Percentiles rank a stretch among this genome's conserved stretches.
These are phyloP conservation scores for Medicago arabica DNA, from an alignment of 306 rosid genomes.

Conservation along the genomic window DNA sequence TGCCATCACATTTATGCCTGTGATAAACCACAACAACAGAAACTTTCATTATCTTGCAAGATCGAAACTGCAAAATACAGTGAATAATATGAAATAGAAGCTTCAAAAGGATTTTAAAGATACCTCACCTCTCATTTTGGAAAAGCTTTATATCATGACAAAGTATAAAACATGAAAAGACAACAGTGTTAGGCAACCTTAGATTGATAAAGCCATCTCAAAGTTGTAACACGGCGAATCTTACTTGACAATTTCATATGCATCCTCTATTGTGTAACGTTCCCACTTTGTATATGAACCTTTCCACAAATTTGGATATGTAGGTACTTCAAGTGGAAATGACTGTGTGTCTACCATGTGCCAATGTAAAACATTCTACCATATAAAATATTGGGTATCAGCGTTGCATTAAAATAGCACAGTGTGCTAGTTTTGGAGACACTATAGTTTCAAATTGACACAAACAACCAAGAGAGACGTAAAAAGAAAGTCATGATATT, in stretches of 20 bases:
- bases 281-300: constrained; percentile 87
- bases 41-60: constrained; percentile 13
- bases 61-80: constrained; percentile 23
- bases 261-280: constrained; percentile 93
- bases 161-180: constrained; percentile 49
- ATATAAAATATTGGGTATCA: constrained; percentile 51
- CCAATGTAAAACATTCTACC: constrained; percentile 99
- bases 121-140: constrained; percentile 84
- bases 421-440: constrained; percentile 20
- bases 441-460: constrained; percentile 35
- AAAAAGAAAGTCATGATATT: constrained; percentile 36
- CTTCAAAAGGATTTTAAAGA: constrained; percentile 43
- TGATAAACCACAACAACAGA: constrained; percentile 41
- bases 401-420: constrained; percentile 44
- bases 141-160: constrained; percentile 66
- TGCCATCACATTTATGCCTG: constrained; percentile 95
- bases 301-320: constrained; percentile 88
- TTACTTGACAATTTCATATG: constrained; percentile 91
- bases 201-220: constrained; percentile 46
- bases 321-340: constrained; percentile 93
- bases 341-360: constrained; percentile 84
- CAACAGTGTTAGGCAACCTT: constrained; percentile 46
- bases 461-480: constrained; percentile 19
- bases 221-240: constrained; percentile 42
- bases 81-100: constrained; percentile 29